These are phyloP conservation scores for Populus deltoides DNA, from an alignment of 345 rosid genomes.

Conservation along the genomic window DNA sequence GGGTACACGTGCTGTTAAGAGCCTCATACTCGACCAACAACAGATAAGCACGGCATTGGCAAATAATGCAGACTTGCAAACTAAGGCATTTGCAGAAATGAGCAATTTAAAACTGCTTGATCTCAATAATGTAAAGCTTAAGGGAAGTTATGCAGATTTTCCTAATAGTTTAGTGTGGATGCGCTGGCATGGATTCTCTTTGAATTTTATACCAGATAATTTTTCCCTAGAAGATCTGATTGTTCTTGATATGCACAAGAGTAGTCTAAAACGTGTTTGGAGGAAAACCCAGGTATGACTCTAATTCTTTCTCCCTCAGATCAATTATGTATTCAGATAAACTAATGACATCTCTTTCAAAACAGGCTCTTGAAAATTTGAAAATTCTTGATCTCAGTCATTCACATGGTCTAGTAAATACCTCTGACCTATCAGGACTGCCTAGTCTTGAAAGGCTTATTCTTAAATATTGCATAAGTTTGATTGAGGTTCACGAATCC, in stretches of 20 bases:
- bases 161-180: conserved; percentile 23
- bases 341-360: neutral
- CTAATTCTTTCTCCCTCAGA: neutral
- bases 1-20: neutral
- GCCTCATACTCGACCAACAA: neutral
- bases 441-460: conserved; percentile 27
- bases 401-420: conserved; percentile 13
- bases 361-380: conserved; percentile 22
- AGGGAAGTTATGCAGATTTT: conserved; percentile 13
- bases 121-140: conserved; percentile 12
- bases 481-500: conserved; percentile 27
- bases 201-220: conserved; percentile 2
- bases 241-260: conserved; percentile 20
- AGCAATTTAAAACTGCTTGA: conserved; percentile 14
- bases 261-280: conserved; percentile 14
- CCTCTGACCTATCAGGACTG: conserved; percentile 23
- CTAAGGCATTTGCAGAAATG: conserved; percentile 16
- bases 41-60: neutral
- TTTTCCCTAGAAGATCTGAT: conserved; percentile 7
- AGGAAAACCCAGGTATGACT: conserved; percentile 7
- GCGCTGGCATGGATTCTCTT: conserved; percentile 20
- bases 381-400: conserved; percentile 30
- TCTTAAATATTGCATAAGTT: conserved; percentile 23
- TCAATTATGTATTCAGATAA: neutral
- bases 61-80: neutral